These are phyloP conservation scores for Antitrichia curtipendula DNA, from an alignment of 225 moss, liverwort and hornwort species.

Conservation along the genomic window DNA sequence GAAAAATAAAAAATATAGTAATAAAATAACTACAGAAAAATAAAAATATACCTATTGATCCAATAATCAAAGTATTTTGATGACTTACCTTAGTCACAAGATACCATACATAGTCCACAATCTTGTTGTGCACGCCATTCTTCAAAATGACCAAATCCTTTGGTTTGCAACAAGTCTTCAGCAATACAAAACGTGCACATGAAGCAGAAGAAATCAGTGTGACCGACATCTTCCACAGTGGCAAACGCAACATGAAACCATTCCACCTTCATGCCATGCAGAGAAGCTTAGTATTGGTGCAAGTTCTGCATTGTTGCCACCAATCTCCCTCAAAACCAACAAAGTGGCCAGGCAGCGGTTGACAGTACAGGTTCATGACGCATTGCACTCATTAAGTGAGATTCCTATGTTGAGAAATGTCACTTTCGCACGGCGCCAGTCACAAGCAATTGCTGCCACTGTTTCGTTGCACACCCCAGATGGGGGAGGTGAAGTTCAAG, in stretches of 20 bases:
- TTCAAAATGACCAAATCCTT: neutral
- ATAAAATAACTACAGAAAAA: too few species aligned
- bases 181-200: neutral
- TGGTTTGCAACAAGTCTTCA: neutral
- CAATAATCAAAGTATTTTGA: too few species aligned
- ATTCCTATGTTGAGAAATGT: neutral
- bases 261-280: slow-evolving; percentile 48
- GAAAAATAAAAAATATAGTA: too few species aligned
- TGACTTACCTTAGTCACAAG: too few species aligned
- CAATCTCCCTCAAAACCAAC: slow-evolving; percentile 44
- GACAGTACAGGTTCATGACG: neutral
- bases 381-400: neutral
- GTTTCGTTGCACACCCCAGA: slow-evolving; percentile 43
- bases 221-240: slow-evolving; percentile 47
- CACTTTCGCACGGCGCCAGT: slow-evolving; percentile 35
- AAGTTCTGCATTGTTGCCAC: slow-evolving; percentile 45
- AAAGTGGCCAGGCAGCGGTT: slow-evolving; percentile 51
- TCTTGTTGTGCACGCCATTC: neutral
- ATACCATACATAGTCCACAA: neutral
- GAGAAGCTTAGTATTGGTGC: slow-evolving; percentile 58
- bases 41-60: too few species aligned
- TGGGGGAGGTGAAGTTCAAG: slow-evolving; percentile 48
- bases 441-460: slow-evolving; percentile 48
- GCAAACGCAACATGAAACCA: slow-evolving; percentile 53
- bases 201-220: neutral